These are phyloP conservation scores for Lagenaria siceraria DNA, from an alignment of 306 rosid species.

Conservation along the genomic window DNA sequence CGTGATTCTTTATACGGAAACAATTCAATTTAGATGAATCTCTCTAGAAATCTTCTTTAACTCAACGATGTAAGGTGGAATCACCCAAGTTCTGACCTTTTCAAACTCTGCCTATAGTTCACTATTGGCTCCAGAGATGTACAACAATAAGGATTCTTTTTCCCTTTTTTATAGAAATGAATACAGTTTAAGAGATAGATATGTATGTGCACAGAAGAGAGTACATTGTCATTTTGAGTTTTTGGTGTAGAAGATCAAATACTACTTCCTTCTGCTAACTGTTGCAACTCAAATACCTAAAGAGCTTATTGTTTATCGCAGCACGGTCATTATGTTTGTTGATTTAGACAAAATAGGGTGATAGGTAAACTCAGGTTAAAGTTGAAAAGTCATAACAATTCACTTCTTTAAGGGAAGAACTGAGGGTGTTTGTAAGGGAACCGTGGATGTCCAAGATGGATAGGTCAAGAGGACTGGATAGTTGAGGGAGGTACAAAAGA, in stretches of 20 bases:
- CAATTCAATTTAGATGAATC: neutral
- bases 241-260: neutral
- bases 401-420: neutral
- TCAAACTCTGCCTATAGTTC: neutral
- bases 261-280: neutral
- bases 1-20: neutral
- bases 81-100: neutral
- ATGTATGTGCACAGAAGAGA: no score
- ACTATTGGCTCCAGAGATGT: neutral
- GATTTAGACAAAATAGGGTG: neutral
- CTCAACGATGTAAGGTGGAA: neutral
- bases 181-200: no score
- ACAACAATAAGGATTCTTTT: neutral
- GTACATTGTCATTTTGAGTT: neutral
- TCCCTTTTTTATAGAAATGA: no score
- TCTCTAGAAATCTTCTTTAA: neutral
- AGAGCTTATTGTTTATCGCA: neutral
- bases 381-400: neutral
- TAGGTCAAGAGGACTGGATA: neutral
- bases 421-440: neutral
- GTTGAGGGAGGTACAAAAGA: neutral
- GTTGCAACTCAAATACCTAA: neutral
- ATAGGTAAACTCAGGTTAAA: neutral
- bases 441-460: neutral
- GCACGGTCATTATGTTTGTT: neutral